Percentiles rank a stretch among this genome's conserved stretches.
Evolutionary conservation across 768 basidiomycete species (phyloP).

Genomic region (Kwoniella europaea): DNA sequence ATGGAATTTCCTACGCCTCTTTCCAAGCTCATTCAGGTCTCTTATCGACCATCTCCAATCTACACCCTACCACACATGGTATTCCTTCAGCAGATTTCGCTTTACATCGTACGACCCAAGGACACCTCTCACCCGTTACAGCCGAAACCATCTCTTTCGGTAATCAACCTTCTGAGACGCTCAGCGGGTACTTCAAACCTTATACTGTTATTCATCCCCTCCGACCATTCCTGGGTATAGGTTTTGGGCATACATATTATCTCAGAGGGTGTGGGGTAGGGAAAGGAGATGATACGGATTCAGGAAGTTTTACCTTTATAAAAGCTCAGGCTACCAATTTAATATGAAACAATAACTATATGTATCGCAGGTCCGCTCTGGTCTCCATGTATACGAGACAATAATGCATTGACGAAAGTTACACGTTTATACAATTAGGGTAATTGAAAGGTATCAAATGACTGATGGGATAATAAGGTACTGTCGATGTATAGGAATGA

Average conservation of each 20-base stretch:
- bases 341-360: neutral
- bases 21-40: conserved; percentile 52
- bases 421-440: neutral
- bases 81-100: conserved; percentile 23
- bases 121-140: conserved; percentile 24
- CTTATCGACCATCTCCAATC: conserved; percentile 38
- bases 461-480: neutral
- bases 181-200: conserved; percentile 26
- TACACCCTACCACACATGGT: neutral
- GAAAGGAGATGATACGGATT: conserved; percentile 45
- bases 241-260: conserved; percentile 35
- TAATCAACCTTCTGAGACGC: neutral
- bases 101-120: conserved; percentile 29
- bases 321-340: conserved; percentile 24
- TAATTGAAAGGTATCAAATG: neutral
- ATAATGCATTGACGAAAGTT: neutral
- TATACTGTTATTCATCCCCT: conserved; percentile 48
- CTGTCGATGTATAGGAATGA: neutral
- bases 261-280: conserved; percentile 44
- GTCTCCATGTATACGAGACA: neutral
- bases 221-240: conserved; percentile 42
- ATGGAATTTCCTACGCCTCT: conserved; percentile 37
- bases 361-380: neutral
- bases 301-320: conserved; percentile 46
- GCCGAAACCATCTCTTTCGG: conserved; percentile 32